These are phyloP conservation scores for Ascochyta pisi DNA, from an alignment of 2,329 filamentous ascomycete species.

Conservation along the genomic window DNA sequence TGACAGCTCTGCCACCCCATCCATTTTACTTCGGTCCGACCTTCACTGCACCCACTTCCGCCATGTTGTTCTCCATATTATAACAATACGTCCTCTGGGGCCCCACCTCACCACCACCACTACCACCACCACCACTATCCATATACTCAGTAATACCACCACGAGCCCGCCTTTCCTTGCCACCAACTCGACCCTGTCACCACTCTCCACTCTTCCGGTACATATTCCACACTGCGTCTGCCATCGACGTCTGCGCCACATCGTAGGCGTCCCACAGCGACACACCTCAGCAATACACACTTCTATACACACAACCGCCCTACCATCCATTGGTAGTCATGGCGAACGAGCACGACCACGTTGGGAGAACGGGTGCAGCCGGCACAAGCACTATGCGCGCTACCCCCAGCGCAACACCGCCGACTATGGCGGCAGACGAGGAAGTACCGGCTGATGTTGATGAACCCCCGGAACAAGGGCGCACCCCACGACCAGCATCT, in stretches of 20 bases:
- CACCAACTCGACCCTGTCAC: constrained; percentile 12
- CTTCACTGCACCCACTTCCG: constrained; percentile 27
- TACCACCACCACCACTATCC: constrained; percentile 10
- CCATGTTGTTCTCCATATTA: constrained; percentile 48
- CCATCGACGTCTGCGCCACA: constrained; percentile 6
- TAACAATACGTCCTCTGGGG: constrained; percentile 48
- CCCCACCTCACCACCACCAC: constrained; percentile 34
- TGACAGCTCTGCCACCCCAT: constrained; percentile 35
- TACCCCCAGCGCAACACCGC: constrained; percentile 35
- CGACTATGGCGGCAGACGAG: constrained; percentile 54
- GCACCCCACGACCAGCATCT: constrained; percentile 54
- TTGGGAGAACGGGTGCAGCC: constrained; percentile 27
- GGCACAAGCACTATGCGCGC: constrained; percentile 36
- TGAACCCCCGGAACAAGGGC: constrained; percentile 80
- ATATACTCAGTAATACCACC: constrained; percentile 14
- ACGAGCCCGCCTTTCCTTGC: constrained; percentile 8
- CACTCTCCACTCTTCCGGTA: constrained; percentile 15
- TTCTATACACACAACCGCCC: constrained; percentile 2
- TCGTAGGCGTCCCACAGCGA: background rate
- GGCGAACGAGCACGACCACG: constrained; percentile 44
- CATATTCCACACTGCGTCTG: constrained; percentile 4
- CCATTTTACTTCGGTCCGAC: constrained; percentile 41
- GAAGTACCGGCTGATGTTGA: constrained; percentile 80
- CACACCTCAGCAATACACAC: constrained; percentile 3
- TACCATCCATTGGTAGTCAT: constrained; percentile 27